A percentile compares a stretch with the other conserved stretches of the same genome.
Conservation (phyloP, 768 basidiomycete genomes). For the Pleurotus pulmonarius region DNA sequence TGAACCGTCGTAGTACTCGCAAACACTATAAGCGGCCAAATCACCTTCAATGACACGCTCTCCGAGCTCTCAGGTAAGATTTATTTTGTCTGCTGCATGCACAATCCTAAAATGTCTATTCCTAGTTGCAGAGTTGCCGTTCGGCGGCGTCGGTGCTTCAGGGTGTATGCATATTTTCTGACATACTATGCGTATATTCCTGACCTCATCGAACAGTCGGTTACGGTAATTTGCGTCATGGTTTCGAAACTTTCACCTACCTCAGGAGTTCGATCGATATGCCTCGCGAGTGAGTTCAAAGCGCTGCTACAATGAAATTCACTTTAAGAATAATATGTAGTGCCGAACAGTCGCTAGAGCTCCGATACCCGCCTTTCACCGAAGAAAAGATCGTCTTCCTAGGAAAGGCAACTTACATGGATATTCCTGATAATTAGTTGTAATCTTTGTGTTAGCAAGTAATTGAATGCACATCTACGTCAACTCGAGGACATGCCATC, state of each 20-base stretch:
- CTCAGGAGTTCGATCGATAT: conserved; percentile 45
- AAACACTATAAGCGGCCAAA: conserved; percentile 52
- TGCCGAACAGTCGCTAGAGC: conserved; percentile 31
- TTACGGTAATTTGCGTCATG: conserved; percentile 44
- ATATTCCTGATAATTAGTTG: conserved; percentile 16
- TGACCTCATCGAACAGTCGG: conserved; percentile 41
- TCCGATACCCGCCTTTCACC: conserved; percentile 53
- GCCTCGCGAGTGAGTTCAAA: conserved; percentile 42
- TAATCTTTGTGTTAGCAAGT: no score
- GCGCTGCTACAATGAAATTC: neutral
- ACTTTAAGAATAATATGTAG: conserved; percentile 19
- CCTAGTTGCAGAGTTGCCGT: conserved; percentile 35
- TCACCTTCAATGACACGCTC: conserved; percentile 59
- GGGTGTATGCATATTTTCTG: conserved; percentile 43
- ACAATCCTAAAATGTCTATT: neutral
- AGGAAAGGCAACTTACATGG: conserved; percentile 12
- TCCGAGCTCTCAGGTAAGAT: conserved; percentile 45
- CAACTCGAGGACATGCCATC: neutral
- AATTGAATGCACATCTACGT: no score
- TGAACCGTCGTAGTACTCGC: conserved; percentile 42
- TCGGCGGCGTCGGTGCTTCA: conserved; percentile 57
- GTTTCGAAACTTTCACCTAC: conserved; percentile 54
- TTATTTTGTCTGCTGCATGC: neutral
- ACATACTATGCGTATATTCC: neutral
- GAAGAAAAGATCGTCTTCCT: conserved; percentile 30